These are phyloP conservation scores for Lecanicillium sp. DNA, from an alignment of 2,329 filamentous ascomycete genomes.

Conservation along the genomic window DNA sequence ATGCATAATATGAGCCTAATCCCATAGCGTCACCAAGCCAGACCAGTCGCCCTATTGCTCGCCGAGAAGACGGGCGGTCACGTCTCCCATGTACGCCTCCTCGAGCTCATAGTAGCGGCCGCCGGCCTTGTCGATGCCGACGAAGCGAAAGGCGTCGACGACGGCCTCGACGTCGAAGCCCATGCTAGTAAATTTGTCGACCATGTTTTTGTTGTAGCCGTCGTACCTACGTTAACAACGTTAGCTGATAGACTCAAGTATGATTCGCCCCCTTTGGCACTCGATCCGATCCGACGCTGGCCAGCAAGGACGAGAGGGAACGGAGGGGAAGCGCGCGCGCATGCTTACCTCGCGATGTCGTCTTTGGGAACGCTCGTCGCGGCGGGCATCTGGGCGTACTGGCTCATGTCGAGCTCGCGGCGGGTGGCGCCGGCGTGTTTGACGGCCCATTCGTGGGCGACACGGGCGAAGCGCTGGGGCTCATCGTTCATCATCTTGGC, in stretches of 20 bases:
- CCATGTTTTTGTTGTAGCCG: constrained; percentile 78
- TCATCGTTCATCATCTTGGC: constrained; percentile 80
- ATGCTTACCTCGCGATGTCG: constrained; percentile 12
- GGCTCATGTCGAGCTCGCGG: constrained; percentile 30
- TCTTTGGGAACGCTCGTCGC: constrained; percentile 22
- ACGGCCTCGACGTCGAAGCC: constrained; percentile 86
- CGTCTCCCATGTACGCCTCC: constrained; percentile 83
- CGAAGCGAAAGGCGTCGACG: constrained; percentile 73
- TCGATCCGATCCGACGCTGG: neutral
- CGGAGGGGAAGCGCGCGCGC: neutral
- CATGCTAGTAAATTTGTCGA: constrained; percentile 83
- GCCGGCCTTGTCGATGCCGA: constrained; percentile 72
- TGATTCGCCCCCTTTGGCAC: too few relatives aligned
- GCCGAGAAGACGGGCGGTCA: constrained; percentile 77
- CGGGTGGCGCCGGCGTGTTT: constrained; percentile 70
- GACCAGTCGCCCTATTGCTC: constrained; percentile 50
- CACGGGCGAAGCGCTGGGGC: constrained; percentile 70
- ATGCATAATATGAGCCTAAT: neutral
- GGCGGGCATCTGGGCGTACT: constrained; percentile 46
- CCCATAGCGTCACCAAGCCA: neutral
- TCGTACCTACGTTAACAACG: too few relatives aligned
- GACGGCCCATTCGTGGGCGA: constrained; percentile 87
- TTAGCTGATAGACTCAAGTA: too few relatives aligned
- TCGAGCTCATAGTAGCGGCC: constrained; percentile 83
- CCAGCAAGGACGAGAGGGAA: neutral